Percentiles rank a stretch among this genome's conserved stretches.
phyloP scores from a whole-genome alignment of 1,284 basidiomycete genomes.

The Cutaneotrichosporon sp. region DNA sequence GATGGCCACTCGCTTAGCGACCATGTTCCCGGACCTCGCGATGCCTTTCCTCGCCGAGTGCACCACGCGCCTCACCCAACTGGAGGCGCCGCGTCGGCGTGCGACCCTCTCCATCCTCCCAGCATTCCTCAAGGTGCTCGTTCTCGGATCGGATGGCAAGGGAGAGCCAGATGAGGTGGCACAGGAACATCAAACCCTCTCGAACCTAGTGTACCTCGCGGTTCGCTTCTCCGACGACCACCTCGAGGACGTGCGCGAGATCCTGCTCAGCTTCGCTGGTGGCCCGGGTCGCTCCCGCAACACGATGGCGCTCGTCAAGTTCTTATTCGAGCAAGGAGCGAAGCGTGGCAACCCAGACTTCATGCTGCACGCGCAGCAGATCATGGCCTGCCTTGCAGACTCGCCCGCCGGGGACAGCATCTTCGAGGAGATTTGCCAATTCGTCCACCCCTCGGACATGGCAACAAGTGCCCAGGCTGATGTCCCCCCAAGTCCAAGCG shows the following conservation, averaged over 20 bases:
- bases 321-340: slow-evolving; percentile 83
- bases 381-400: slow-evolving; percentile 81
- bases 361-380: slow-evolving; percentile 74
- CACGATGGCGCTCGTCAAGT: slow-evolving; percentile 76
- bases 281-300: slow-evolving; percentile 55
- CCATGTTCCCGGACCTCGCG: slow-evolving; percentile 73
- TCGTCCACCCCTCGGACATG: slow-evolving; percentile 84
- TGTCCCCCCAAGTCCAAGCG: slow-evolving; percentile 72
- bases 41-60: slow-evolving; percentile 71
- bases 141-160: slow-evolving; percentile 57
- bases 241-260: slow-evolving; percentile 76
- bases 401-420: slow-evolving; percentile 71
- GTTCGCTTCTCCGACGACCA: slow-evolving; percentile 73
- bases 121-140: slow-evolving; percentile 75
- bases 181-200: slow-evolving; percentile 69
- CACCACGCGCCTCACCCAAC: slow-evolving; percentile 68
- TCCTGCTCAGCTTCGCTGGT: slow-evolving; percentile 68
- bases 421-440: slow-evolving; percentile 78
- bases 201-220: slow-evolving; percentile 82
- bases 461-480: slow-evolving; percentile 65
- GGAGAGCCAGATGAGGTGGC: slow-evolving; percentile 36
- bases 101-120: slow-evolving; percentile 70
- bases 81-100: slow-evolving; percentile 61
- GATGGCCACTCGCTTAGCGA: slow-evolving; percentile 75
- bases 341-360: slow-evolving; percentile 78